Percentiles rank a stretch among this genome's conserved stretches.
These are phyloP conservation scores for Dactylellina haptotyla DNA, from an alignment of 2,329 filamentous ascomycete species.

Conservation along the genomic window DNA sequence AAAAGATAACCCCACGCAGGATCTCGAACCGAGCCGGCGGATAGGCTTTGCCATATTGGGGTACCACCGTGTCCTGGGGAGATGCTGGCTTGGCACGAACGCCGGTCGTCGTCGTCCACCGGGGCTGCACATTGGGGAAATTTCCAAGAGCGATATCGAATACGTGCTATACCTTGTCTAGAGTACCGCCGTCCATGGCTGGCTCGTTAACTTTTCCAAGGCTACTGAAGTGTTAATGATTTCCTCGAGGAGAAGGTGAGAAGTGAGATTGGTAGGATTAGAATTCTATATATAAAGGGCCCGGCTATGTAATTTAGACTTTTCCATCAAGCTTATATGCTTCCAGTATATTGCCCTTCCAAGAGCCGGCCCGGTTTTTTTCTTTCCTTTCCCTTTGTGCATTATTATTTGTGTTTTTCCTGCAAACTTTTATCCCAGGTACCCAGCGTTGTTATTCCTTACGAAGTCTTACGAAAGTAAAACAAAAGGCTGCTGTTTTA, in stretches of 20 bases:
- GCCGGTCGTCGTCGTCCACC: slow-evolving; percentile 16
- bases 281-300: slow-evolving; percentile 42
- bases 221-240: slow-evolving; percentile 33
- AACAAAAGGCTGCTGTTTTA: slow-evolving; percentile 22
- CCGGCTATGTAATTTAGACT: slow-evolving; percentile 34
- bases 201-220: slow-evolving; percentile 39
- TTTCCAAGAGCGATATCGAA: slow-evolving; percentile 27
- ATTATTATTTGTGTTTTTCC: neutral
- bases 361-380: neutral
- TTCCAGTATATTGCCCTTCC: slow-evolving; percentile 16
- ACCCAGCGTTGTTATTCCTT: slow-evolving; percentile 5
- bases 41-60: slow-evolving; percentile 37
- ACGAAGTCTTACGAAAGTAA: slow-evolving; percentile 29
- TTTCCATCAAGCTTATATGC: slow-evolving; percentile 20
- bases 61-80: slow-evolving; percentile 28
- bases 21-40: slow-evolving; percentile 52
- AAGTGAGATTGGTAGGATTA: slow-evolving; percentile 28
- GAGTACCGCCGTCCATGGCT: slow-evolving; percentile 16
- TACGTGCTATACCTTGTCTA: slow-evolving; percentile 42
- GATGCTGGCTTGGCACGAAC: slow-evolving; percentile 26
- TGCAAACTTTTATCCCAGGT: slow-evolving; percentile 1
- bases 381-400: neutral
- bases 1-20: slow-evolving; percentile 46
- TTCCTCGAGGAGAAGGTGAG: slow-evolving; percentile 38
- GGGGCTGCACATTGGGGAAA: slow-evolving; percentile 33